These are phyloP conservation scores for Melaleuca alternifolia DNA, from an alignment of 345 rosid species.

Conservation along the genomic window DNA sequence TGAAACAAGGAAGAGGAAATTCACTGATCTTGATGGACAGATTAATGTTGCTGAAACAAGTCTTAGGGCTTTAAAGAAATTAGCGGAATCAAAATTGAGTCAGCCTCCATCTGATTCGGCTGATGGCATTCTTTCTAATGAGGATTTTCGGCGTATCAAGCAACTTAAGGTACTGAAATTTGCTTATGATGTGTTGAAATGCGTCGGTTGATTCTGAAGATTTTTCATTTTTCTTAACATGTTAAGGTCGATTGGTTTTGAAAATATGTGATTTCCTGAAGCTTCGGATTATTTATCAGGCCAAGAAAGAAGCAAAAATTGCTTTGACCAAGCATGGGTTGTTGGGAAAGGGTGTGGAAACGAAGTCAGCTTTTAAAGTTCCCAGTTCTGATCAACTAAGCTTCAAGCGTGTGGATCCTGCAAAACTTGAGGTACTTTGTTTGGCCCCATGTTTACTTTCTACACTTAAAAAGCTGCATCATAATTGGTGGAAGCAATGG, in stretches of 20 bases:
- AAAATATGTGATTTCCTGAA: background rate
- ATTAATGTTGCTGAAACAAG: conserved; percentile 75
- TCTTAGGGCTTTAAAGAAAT: conserved; percentile 74
- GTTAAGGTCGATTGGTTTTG: background rate
- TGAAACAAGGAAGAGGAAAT: conserved; percentile 56
- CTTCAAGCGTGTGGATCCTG: conserved; percentile 74
- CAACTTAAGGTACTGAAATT: conserved; percentile 49
- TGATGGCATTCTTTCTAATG: conserved; percentile 88
- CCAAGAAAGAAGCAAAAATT: conserved; percentile 55
- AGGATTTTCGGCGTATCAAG: conserved; percentile 81
- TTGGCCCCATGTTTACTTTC: background rate
- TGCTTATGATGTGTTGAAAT: background rate
- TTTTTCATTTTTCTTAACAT: background rate
- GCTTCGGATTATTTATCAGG: conserved; percentile 20
- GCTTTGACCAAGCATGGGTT: conserved; percentile 70
- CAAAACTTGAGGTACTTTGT: conserved; percentile 37
- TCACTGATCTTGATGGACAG: conserved; percentile 51
- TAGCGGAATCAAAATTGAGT: conserved; percentile 46
- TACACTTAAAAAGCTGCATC: background rate
- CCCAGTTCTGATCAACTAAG: conserved; percentile 69
- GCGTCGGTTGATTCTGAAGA: background rate
- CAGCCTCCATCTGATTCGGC: conserved; percentile 16
- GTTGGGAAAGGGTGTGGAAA: conserved; percentile 6
- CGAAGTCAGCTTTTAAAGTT: conserved; percentile 32
- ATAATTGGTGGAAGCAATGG: background rate